These are phyloP conservation scores for Apiotrichum siamense DNA, from an alignment of 1,284 basidiomycete genomes.

Conservation along the genomic window DNA sequence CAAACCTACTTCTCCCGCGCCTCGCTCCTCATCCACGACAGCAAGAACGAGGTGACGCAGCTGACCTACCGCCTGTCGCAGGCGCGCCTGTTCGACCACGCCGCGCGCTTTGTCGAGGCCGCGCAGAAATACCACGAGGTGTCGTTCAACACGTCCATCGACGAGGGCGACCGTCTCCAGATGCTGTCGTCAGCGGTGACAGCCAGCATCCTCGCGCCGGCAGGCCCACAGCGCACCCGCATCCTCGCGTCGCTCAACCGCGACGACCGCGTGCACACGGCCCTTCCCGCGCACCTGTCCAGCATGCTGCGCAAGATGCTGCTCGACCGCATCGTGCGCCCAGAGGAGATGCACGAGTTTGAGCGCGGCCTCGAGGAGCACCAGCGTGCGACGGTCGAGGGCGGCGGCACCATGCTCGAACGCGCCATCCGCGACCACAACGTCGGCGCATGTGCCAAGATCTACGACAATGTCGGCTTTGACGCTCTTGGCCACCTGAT, in stretches of 20 bases:
- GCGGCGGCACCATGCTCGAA: conserved; percentile 86
- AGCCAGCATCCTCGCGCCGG: conserved; percentile 92
- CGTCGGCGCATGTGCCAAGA: conserved; percentile 85
- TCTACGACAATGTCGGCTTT: conserved; percentile 93
- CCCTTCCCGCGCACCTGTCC: conserved; percentile 49
- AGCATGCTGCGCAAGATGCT: conserved; percentile 96
- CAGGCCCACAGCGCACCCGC: conserved; percentile 89
- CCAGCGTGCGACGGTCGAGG: conserved; percentile 77
- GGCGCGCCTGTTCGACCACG: conserved; percentile 87
- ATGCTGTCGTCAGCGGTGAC: conserved; percentile 90
- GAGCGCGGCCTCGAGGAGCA: conserved; percentile 81
- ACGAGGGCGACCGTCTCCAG: conserved; percentile 78
- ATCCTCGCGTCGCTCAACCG: conserved; percentile 85
- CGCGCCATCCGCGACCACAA: conserved; percentile 98
- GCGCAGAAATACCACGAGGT: conserved; percentile 90
- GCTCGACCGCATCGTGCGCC: conserved; percentile 87
- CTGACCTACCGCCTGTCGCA: conserved; percentile 75
- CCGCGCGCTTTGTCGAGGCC: conserved; percentile 89
- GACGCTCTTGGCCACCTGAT: conserved; percentile 75
- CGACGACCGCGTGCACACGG: conserved; percentile 80
- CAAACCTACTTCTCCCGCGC: conserved; percentile 96
- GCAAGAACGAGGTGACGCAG: conserved; percentile 66
- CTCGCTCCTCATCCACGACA: conserved; percentile 74
- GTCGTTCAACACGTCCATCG: conserved; percentile 77
- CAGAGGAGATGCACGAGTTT: conserved; percentile 82